Evolutionary conservation across 345 rosid species (phyloP), one percentile per base, ranked within the genome.

Genomic region (Anastatica hierochuntica): DNA sequence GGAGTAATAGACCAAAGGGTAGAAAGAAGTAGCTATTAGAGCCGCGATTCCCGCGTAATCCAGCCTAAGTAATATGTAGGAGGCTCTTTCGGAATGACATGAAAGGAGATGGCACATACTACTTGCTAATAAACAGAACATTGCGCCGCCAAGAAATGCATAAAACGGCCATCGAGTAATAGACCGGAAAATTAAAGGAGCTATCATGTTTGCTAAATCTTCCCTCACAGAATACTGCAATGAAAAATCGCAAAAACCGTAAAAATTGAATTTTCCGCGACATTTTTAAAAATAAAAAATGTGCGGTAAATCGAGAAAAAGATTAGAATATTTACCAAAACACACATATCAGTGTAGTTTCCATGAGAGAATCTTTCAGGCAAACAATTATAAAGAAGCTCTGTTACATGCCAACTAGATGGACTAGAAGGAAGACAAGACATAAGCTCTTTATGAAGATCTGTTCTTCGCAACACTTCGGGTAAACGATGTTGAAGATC

Each of bases 161-260:
- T 79, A 90, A 60, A 90, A 87, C 3, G 98, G 98, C 96, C 98
- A 90, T 9, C 96, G 64, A 0, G 98, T 82, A 13, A 84, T 87
- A 6, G 96, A 96, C 55, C 85, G 64, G 54, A 77, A 36, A 74
- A 78, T 64, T 14, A 82, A 59, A 10, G 98, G 90, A 37, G 95
- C 95, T 62, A 87, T 68, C 43, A 79, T 52, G 79, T 87, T 86
- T 13, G 78, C 84, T 43, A 87, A 62, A 56, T 90, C 96, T 57
- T 81, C 96, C 67, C 55, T 87, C 68, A 82, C 49, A 8, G 72
- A 74, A 33, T 53, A 79, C 98, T 90, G 79, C 72, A 72, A 44
- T 21, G 23, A 1, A 35, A 58, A 35, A 14, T n/a, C n/a, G n/a
- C 4, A 42, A 29, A 15, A 29, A 26, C n/a, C 18, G 34, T 40